These are phyloP conservation scores for Lachnellula subtilissima DNA, from an alignment of 2,329 filamentous ascomycete species.

Conservation along the genomic window DNA sequence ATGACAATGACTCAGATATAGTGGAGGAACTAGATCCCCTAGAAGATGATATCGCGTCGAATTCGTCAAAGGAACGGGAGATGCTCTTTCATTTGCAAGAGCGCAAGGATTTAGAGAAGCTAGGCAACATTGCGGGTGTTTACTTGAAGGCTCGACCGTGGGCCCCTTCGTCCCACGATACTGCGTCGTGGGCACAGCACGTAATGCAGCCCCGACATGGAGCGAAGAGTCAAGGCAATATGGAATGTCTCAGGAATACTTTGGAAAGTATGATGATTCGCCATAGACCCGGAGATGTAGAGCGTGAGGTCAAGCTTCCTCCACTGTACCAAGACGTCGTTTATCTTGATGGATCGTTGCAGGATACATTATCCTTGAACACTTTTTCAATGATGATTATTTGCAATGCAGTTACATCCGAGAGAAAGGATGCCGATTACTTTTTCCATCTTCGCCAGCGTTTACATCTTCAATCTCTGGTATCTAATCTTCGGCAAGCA, in stretches of 20 bases:
- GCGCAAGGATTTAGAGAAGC: constrained; percentile 58
- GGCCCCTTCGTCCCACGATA: constrained; percentile 55
- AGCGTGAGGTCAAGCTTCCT: constrained; percentile 60
- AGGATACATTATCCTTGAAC: constrained; percentile 79
- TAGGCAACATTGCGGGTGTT: constrained; percentile 60
- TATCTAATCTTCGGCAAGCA: constrained; percentile 75
- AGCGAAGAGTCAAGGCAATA: constrained; percentile 49
- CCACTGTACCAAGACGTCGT: constrained; percentile 67
- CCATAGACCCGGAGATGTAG: constrained; percentile 68
- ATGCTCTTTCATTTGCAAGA: constrained; percentile 41
- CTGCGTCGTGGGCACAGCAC: constrained; percentile 68
- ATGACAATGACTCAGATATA: not conserved
- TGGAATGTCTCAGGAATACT: constrained; percentile 60
- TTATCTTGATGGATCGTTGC: constrained; percentile 73
- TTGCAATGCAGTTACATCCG: constrained; percentile 83
- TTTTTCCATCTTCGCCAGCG: constrained; percentile 77
- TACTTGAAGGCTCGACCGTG: constrained; percentile 77
- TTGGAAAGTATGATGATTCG: constrained; percentile 79
- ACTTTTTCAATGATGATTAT: constrained; percentile 80
- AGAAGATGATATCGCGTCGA: constrained; percentile 26
- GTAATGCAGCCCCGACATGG: constrained; percentile 56
- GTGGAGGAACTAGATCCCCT: not conserved
- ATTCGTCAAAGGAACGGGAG: constrained; percentile 32
- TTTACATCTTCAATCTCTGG: constrained; percentile 60
- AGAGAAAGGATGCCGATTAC: constrained; percentile 78